A percentile compares a stretch with the other conserved stretches of the same genome.
Evolutionary conservation across 306 rosid species (phyloP).

Genomic region (Quillaja saponaria): DNA sequence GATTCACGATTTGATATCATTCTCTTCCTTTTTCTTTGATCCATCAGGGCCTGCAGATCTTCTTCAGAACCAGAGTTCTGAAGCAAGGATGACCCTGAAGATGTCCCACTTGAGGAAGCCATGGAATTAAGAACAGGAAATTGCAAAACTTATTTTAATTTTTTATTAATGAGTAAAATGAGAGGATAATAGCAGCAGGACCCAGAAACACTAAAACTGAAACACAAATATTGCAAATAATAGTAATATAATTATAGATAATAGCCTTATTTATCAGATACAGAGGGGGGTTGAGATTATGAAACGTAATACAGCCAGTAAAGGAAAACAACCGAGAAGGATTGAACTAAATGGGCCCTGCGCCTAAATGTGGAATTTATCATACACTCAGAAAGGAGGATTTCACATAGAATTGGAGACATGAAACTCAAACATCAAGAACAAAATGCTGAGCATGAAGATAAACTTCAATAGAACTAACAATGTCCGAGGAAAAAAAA

Average conservation of each 20-base stretch:
- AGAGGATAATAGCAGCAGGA: slow-evolving; percentile 41
- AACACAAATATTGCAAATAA: slow-evolving; percentile 26
- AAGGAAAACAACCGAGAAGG: slow-evolving; percentile 95
- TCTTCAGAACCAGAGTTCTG: slow-evolving; percentile 78
- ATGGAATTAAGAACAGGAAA: slow-evolving; percentile 33
- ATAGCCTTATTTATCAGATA: slow-evolving; percentile 12
- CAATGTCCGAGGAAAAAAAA: neutral
- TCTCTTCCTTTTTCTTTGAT: slow-evolving; percentile 87
- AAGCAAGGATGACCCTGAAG: slow-evolving; percentile 58
- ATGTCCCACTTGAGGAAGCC: slow-evolving; percentile 86
- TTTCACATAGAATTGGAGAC: slow-evolving; percentile 89
- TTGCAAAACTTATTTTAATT: neutral
- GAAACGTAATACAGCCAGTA: slow-evolving; percentile 94
- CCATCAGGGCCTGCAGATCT: slow-evolving; percentile 58
- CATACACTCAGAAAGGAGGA: slow-evolving; percentile 78
- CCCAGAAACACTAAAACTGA: slow-evolving; percentile 36
- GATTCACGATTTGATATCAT: slow-evolving; percentile 96
- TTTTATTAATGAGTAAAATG: neutral
- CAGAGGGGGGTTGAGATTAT: slow-evolving; percentile 40
- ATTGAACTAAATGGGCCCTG: slow-evolving; percentile 97
- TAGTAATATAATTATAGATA: slow-evolving; percentile 13
- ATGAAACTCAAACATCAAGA: slow-evolving; percentile 91
- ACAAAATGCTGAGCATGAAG: slow-evolving; percentile 57
- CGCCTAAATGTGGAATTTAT: slow-evolving; percentile 79
- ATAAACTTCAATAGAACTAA: slow-evolving; percentile 9